A percentile compares a stretch with the other conserved stretches of the same genome.
Evolutionary conservation across 768 basidiomycete species (phyloP).

Genomic region (Pleurotus tuoliensis): DNA sequence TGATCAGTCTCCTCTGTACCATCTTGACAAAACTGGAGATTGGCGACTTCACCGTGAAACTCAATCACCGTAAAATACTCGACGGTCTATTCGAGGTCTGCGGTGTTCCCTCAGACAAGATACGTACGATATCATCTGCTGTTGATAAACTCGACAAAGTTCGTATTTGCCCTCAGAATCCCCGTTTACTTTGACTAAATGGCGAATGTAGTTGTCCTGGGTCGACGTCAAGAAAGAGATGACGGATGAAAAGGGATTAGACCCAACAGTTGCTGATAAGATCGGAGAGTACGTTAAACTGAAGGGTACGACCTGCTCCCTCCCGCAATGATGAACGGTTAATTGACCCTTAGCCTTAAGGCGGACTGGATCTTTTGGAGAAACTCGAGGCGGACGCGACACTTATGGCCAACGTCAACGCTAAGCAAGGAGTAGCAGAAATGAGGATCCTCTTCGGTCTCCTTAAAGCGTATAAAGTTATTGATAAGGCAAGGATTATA

Average conservation of each 20-base stretch:
- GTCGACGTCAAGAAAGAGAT: slow-evolving; percentile 91
- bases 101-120: slow-evolving; percentile 88
- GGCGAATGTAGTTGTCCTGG: slow-evolving; percentile 68
- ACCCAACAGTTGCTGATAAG: slow-evolving; percentile 75
- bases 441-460: slow-evolving; percentile 84
- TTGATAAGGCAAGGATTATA: slow-evolving; percentile 57
- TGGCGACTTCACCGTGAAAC: slow-evolving; percentile 92
- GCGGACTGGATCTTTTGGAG: slow-evolving; percentile 73
- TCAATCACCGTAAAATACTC: slow-evolving; percentile 95
- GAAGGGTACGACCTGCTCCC: slow-evolving; percentile 58
- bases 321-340: background rate
- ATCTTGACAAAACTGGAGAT: slow-evolving; percentile 81
- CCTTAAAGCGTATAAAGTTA: slow-evolving; percentile 73
- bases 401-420: slow-evolving; percentile 67
- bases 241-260: slow-evolving; percentile 92
- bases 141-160: slow-evolving; percentile 99
- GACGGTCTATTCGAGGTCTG: slow-evolving; percentile 97
- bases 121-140: slow-evolving; percentile 88
- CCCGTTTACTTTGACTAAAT: background rate
- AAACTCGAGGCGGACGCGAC: slow-evolving; percentile 58
- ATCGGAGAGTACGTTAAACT: slow-evolving; percentile 97
- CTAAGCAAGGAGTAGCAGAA: slow-evolving; percentile 80
- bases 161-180: slow-evolving; percentile 7
- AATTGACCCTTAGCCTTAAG: slow-evolving; percentile 30
- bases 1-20: slow-evolving; percentile 79